These are phyloP conservation scores for Coemansia sp. DNA, from an alignment of 192 early-diverging fungal species.

Conservation along the genomic window DNA sequence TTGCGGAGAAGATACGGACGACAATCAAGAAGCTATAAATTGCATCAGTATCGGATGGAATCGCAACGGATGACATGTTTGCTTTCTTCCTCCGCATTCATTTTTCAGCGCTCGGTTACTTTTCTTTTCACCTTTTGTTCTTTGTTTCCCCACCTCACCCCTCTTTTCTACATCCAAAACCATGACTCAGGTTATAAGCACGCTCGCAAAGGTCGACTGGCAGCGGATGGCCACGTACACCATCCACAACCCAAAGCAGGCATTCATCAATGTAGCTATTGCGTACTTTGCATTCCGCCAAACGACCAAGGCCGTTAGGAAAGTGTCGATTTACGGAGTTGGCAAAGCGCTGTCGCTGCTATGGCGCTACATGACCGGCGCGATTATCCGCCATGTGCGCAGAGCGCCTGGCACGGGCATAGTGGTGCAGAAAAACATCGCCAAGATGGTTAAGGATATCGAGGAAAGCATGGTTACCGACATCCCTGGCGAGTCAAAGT, in stretches of 20 bases:
- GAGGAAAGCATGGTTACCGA: slow-evolving; percentile 72
- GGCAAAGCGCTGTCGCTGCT: slow-evolving; percentile 20
- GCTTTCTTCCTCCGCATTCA: background rate
- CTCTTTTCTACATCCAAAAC: background rate
- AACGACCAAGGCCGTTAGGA: slow-evolving; percentile 21
- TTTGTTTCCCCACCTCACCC: too few relatives aligned
- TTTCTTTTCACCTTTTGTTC: background rate
- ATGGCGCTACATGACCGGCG: slow-evolving; percentile 35
- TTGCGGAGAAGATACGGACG: background rate
- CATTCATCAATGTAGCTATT: slow-evolving; percentile 36
- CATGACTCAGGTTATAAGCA: slow-evolving; percentile 48
- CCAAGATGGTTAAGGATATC: slow-evolving; percentile 76
- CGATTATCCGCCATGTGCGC: slow-evolving; percentile 34
- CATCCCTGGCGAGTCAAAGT: slow-evolving; percentile 63
- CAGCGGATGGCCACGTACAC: slow-evolving; percentile 34
- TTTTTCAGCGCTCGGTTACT: background rate
- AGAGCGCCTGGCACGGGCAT: slow-evolving; percentile 57
- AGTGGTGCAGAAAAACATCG: slow-evolving; percentile 73
- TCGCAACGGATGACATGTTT: too few relatives aligned
- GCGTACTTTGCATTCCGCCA: slow-evolving; percentile 50
- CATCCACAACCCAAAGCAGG: slow-evolving; percentile 43
- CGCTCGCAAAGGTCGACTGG: slow-evolving; percentile 51
- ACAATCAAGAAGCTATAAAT: background rate
- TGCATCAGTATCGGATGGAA: too few relatives aligned
- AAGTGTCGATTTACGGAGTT: slow-evolving; percentile 41